These are phyloP conservation scores for Tuber borchii DNA, from an alignment of 495 filamentous ascomycete genomes.

Conservation along the genomic window DNA sequence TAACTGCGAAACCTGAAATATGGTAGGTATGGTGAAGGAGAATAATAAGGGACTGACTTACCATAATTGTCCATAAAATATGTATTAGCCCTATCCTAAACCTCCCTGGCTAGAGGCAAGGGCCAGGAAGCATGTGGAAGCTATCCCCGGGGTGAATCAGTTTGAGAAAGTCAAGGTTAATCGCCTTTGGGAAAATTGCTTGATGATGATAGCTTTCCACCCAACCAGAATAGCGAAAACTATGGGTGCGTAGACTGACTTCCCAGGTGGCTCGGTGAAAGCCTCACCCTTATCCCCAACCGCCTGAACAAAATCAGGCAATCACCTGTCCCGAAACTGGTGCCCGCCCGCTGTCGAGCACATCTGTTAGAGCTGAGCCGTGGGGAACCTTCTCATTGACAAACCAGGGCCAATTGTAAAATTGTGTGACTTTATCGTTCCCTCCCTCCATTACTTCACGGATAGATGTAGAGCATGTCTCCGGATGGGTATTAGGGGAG, in stretches of 20 bases:
- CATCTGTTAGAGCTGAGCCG: slow-evolving; percentile 70
- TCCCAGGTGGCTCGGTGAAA: slow-evolving; percentile 94
- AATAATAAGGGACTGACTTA: slow-evolving; percentile 45
- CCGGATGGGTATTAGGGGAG: no score
- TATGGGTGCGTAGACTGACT: slow-evolving; percentile 93
- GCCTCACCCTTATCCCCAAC: slow-evolving; percentile 97
- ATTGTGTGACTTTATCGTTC: slow-evolving; percentile 94
- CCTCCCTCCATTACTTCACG: slow-evolving; percentile 88
- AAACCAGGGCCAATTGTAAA: slow-evolving; percentile 97
- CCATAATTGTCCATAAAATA: slow-evolving; percentile 99
- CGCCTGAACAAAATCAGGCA: slow-evolving; percentile 95
- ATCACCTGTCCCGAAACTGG: slow-evolving; percentile 85
- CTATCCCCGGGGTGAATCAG: slow-evolving; percentile 92
- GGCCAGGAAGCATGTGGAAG: slow-evolving; percentile 95
- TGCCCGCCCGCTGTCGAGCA: slow-evolving; percentile 79
- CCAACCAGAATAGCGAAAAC: slow-evolving; percentile 98
- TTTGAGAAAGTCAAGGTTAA: slow-evolving; percentile 90
- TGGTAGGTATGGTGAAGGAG: slow-evolving; percentile 3
- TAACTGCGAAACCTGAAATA: slow-evolving; percentile 76
- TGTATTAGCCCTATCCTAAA: slow-evolving; percentile 95
- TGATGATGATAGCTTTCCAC: slow-evolving; percentile 99
- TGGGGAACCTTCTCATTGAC: slow-evolving; percentile 78
- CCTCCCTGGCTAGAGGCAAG: slow-evolving; percentile 87
- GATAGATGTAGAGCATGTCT: slow-evolving; percentile 93
- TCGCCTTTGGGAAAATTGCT: slow-evolving; percentile 90